These are phyloP conservation scores for Takashimella koratensis DNA, from an alignment of 1,284 basidiomycete genomes.

Conservation along the genomic window DNA sequence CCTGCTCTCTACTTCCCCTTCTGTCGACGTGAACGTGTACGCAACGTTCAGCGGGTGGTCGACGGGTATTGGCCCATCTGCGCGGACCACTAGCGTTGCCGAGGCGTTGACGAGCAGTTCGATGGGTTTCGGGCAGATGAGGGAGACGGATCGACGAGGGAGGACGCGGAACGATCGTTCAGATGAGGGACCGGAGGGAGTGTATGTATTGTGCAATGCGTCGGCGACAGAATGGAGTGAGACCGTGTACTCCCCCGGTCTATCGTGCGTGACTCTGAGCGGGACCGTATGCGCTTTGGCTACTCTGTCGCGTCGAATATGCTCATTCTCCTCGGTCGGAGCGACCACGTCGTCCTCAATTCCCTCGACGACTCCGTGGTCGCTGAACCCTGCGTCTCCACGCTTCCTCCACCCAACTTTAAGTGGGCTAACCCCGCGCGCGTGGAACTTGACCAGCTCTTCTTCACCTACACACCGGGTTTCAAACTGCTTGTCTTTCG, in stretches of 20 bases:
- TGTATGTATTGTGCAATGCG: conserved; percentile 52
- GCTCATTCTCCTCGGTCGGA: conserved; percentile 20
- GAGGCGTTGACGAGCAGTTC: conserved; percentile 60
- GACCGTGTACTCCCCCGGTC: conserved; percentile 50
- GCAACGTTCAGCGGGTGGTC: conserved; percentile 20
- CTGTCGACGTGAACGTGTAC: conserved; percentile 21
- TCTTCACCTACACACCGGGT: conserved; percentile 67
- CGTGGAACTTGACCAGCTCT: conserved; percentile 62
- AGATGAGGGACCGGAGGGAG: conserved; percentile 23
- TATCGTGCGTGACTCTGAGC: conserved; percentile 34
- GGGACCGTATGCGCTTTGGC: conserved; percentile 39
- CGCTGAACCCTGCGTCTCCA: conserved; percentile 52
- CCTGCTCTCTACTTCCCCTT: conserved; percentile 42
- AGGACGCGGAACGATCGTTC: conserved; percentile 68
- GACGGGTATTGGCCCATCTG: conserved; percentile 21
- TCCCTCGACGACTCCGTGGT: conserved; percentile 68
- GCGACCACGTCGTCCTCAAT: conserved; percentile 60
- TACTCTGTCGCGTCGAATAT: conserved; percentile 28
- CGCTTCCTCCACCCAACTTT: conserved; percentile 69
- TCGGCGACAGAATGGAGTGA: conserved; percentile 45
- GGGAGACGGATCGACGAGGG: conserved; percentile 68
- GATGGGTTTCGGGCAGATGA: conserved; percentile 67
- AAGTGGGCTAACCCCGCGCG: conserved; percentile 73
- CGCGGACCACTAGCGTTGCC: conserved; percentile 23
- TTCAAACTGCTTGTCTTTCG: conserved; percentile 52